Evolutionary conservation across 2,329 filamentous ascomycete species (phyloP).

Genomic region (Colletotrichum endophyticum): DNA sequence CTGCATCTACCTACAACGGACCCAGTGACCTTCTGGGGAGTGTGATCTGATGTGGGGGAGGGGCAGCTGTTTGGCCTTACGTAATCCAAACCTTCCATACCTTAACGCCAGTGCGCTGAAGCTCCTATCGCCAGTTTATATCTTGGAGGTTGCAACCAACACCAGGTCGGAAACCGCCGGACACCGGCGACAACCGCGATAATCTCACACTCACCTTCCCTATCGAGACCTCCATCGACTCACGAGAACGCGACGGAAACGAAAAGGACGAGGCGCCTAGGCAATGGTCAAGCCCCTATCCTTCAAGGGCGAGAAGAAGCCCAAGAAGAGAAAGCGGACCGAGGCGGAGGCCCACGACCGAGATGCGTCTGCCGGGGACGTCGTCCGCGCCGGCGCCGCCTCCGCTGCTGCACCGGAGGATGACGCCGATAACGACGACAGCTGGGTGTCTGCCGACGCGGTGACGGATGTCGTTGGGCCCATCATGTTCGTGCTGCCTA

Average conservation of each 20-base stretch:
- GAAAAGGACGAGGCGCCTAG: not conserved
- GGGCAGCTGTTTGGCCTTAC: not conserved
- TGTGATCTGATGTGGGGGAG: conserved; percentile 5
- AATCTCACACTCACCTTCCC: not conserved
- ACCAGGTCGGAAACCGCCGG: not conserved
- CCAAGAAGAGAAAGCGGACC: conserved; percentile 86
- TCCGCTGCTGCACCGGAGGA: conserved; percentile 27
- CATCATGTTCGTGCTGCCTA: conserved; percentile 81
- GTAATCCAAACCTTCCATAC: not conserved
- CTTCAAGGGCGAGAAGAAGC: conserved; percentile 98
- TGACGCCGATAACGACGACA: conserved; percentile 71
- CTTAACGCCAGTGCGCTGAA: not conserved
- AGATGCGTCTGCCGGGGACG: conserved; percentile 28
- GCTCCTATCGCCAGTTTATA: conserved; percentile 1
- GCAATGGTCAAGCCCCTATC: conserved; percentile 85
- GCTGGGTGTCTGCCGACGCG: conserved; percentile 86
- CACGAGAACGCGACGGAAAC: not conserved
- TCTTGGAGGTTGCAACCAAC: not conserved
- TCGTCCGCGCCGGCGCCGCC: conserved; percentile 26
- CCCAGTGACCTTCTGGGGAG: not conserved
- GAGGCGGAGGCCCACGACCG: conserved; percentile 47
- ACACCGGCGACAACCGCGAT: not conserved
- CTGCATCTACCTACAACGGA: not conserved
- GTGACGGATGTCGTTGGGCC: conserved; percentile 80
- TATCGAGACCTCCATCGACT: not conserved